These are phyloP conservation scores for Venturia effusa DNA, from an alignment of 2,329 filamentous ascomycete species.

Conservation along the genomic window DNA sequence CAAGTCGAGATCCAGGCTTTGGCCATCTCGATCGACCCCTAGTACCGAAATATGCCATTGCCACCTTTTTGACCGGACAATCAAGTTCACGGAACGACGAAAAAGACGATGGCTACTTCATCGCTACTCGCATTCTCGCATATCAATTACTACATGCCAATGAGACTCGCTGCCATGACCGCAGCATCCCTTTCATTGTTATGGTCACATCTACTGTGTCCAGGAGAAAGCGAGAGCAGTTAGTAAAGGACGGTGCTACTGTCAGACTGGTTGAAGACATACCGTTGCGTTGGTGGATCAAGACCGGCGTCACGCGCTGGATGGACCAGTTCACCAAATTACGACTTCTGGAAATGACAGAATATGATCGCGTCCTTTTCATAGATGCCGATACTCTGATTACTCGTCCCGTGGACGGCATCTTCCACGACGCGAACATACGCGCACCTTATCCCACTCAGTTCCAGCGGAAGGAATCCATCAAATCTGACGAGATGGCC, in stretches of 20 bases:
- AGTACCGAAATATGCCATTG: background rate
- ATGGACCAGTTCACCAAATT: constrained; percentile 12
- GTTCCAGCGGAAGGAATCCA: background rate
- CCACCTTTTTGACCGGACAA: background rate
- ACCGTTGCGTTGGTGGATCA: background rate
- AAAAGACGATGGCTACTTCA: constrained; percentile 11
- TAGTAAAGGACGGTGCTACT: constrained; percentile 6
- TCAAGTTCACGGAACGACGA: background rate
- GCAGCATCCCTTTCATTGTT: constrained; percentile 10
- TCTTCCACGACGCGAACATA: constrained; percentile 6
- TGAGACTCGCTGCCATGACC: background rate
- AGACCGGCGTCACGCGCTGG: constrained; percentile 4
- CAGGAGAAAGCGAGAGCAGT: background rate
- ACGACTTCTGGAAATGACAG: constrained; percentile 7
- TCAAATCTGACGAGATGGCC: background rate
- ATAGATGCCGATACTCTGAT: constrained; percentile 12
- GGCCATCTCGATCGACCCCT: background rate
- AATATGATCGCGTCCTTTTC: constrained; percentile 11
- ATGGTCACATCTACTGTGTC: constrained; percentile 8
- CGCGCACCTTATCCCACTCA: background rate
- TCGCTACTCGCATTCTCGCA: constrained; percentile 10
- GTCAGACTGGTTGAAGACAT: constrained; percentile 5
- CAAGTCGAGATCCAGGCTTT: background rate
- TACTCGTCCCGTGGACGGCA: constrained; percentile 7
- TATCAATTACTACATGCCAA: constrained; percentile 10